Evolutionary conservation across 2,329 filamentous ascomycete genomes (phyloP).

Genomic region (Raffaelea arxii): DNA sequence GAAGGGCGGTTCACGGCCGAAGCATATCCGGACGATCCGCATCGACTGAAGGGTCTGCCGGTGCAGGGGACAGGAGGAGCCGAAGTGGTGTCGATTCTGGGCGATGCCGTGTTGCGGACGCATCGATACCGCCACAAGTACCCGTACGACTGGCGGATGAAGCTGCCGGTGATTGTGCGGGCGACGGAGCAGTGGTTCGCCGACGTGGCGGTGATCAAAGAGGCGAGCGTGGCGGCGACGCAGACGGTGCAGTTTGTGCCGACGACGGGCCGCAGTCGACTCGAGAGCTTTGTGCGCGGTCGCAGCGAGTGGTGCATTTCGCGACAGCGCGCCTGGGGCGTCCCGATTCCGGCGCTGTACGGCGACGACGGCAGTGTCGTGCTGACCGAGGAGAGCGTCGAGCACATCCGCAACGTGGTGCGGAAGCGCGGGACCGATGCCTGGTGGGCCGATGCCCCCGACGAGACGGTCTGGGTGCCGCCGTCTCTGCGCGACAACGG

Average conservation of each 20-base stretch:
- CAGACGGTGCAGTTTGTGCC: constrained; percentile 70
- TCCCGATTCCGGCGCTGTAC: constrained; percentile 89
- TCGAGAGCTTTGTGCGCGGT: constrained; percentile 78
- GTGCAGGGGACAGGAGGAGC: constrained; percentile 32
- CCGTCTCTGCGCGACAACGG: constrained; percentile 41
- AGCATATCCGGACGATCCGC: constrained; percentile 62
- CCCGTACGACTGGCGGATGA: constrained; percentile 96
- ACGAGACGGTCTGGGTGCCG: constrained; percentile 72
- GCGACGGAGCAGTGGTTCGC: constrained; percentile 98
- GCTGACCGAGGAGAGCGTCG: constrained; percentile 69
- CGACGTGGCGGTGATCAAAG: constrained; percentile 76
- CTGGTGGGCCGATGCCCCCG: constrained; percentile 79
- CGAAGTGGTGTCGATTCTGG: constrained; percentile 59
- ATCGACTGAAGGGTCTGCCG: constrained; percentile 55
- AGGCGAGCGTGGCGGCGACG: constrained; percentile 59
- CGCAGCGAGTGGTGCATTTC: constrained; percentile 98
- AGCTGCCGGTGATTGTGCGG: constrained; percentile 79
- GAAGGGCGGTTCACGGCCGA: constrained; percentile 71
- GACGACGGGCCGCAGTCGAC: constrained; percentile 57
- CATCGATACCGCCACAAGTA: constrained; percentile 83
- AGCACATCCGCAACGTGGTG: constrained; percentile 75
- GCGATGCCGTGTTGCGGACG: constrained; percentile 53
- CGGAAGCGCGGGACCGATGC: constrained; percentile 72
- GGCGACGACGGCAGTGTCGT: constrained; percentile 64
- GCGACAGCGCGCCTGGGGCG: constrained; percentile 88